Conservation (phyloP, 352 stramenopile genomes). For the Achlya hypogyna region DNA sequence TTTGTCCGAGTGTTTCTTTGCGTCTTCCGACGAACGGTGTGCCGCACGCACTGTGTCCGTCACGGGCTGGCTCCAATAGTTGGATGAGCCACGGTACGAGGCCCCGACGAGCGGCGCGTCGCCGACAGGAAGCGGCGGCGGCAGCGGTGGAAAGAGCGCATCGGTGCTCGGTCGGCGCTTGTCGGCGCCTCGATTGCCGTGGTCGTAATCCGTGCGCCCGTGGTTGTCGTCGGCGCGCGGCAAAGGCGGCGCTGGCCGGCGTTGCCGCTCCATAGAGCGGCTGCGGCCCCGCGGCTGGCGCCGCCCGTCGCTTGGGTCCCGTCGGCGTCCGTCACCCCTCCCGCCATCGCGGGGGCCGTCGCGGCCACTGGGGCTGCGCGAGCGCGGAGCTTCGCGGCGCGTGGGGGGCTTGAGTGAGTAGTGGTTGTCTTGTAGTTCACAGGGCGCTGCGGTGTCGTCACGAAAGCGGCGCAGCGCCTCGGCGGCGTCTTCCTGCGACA, state of each 20-base stretch:
- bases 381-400: neutral
- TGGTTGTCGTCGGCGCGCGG: neutral
- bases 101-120: neutral
- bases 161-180: neutral
- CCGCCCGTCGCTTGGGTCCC: too few species aligned
- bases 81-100: neutral
- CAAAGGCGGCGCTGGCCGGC: too few species aligned
- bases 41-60: too few species aligned
- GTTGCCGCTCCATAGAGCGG: too few species aligned
- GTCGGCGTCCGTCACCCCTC: too few species aligned
- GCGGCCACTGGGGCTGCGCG: too few species aligned
- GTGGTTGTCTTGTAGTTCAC: neutral
- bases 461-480: neutral
- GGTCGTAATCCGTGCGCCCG: neutral
- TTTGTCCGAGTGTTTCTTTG: too few species aligned
- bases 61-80: too few species aligned
- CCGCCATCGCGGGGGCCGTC: too few species aligned
- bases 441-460: neutral
- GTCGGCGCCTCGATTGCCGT: neutral
- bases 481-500: slow-evolving; percentile 12
- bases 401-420: neutral
- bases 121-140: neutral
- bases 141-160: neutral
- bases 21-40: too few species aligned
- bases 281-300: too few species aligned